phyloP scores from a whole-genome alignment of 2,329 filamentous ascomycete genomes.

The Pseudocercospora fijiensis region DNA sequence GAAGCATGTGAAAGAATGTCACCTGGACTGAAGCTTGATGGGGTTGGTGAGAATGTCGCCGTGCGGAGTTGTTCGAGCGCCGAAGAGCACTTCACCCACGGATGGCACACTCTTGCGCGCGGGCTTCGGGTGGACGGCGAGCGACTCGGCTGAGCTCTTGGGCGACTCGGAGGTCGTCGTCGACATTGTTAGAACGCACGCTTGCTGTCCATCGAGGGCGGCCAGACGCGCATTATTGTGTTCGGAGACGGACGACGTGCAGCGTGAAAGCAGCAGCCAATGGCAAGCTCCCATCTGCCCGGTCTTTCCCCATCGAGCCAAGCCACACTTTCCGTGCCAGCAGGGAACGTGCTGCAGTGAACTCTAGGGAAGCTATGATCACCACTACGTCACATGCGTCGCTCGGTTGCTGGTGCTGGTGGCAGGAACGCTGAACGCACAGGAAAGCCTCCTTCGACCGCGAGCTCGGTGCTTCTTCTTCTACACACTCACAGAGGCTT shows the following conservation, averaged over 20 bases:
- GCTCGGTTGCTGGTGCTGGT: slow-evolving; percentile 3
- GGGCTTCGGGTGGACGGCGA: slow-evolving; percentile 12
- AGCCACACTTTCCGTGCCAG: background rate
- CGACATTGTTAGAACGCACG: slow-evolving; percentile 7
- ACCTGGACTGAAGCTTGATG: slow-evolving; percentile 31
- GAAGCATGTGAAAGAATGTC: slow-evolving; percentile 17
- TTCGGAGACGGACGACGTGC: background rate
- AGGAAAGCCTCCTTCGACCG: background rate
- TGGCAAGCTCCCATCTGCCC: background rate
- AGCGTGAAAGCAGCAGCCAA: background rate
- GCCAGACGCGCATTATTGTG: slow-evolving; percentile 1
- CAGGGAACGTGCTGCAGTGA: background rate
- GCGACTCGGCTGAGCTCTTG: slow-evolving; percentile 6
- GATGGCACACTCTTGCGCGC: slow-evolving; percentile 12
- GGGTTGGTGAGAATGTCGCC: slow-evolving; percentile 20
- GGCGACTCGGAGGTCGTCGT: background rate
- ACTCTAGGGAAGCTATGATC: slow-evolving; percentile 2
- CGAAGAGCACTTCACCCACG: slow-evolving; percentile 19
- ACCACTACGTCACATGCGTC: background rate
- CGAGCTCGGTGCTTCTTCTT: slow-evolving; percentile 1
- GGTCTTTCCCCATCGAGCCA: background rate
- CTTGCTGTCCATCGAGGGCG: background rate
- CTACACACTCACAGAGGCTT: background rate
- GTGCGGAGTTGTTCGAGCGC: slow-evolving; percentile 15
- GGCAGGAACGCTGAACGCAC: background rate